Base-by-base conservation (phyloP, 2,329 filamentous ascomycete genomes). In the Botrytis squamosa region DNA sequence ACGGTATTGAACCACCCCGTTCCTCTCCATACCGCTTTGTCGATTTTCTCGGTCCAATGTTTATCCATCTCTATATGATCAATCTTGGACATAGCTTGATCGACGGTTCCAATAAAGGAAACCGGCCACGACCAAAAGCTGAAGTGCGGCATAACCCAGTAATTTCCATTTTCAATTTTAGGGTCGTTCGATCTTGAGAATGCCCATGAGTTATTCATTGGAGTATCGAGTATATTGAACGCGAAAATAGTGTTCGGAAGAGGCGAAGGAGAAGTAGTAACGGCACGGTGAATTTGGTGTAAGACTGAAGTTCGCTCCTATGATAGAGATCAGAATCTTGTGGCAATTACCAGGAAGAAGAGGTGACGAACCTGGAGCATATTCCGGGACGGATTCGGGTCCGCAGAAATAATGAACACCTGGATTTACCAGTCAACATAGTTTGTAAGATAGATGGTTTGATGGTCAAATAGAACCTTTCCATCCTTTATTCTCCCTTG, bases 131-230 rank as follows among this genome's bases (percentile, higher is more conserved):
- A 84, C 85, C 85, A 89, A 81, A 85, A 87, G 78, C 83, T 84
- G 83, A 87, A 90, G 82, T 86, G 88, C 73, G 87, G 87, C 81
- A 88, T 86, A 7, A 86, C 79, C 80, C 87, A 88, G 74, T 82
- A 82, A 52, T 84, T 84, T 18, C 73, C 75, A 33, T 75, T 73
- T 80, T 81, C 7, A 74, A 76, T 71, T 7, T 40, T 57, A 25
- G 84, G 82, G 78, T 84, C 82, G 36, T 84, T 83, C 14, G 84
- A 82, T 2, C 85, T 84, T n/a, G 84, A 82, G 80, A 88, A 87
- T 20, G 84, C 84, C 79, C 85, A 84, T 3, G 84, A 80, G 10
- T 82, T 81, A n/a, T 83, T 78, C 55, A 81, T 80, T 44, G 86
- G 85, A 63, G 84, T 84, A 80, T 88, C 86, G 69, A 86, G 83